Conservation (phyloP, 2,329 filamentous ascomycete genomes). For the Venturia carpophila region DNA sequence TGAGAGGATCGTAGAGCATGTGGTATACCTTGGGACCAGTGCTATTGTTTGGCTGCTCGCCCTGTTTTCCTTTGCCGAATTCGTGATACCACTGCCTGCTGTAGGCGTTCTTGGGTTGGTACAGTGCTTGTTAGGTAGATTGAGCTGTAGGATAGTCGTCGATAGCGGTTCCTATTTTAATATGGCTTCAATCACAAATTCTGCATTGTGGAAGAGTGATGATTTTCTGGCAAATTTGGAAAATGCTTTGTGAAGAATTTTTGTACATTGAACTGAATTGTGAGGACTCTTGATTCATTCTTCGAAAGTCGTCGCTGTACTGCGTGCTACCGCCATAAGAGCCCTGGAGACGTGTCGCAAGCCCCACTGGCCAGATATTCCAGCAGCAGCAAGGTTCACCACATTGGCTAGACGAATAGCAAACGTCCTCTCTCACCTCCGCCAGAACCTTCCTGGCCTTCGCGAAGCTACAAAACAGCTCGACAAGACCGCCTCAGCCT, state of each 20-base stretch:
- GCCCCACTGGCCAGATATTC: not conserved
- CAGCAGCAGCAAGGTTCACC: not conserved
- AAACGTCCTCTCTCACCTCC: slow-evolving; percentile 13
- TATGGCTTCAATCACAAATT: not conserved
- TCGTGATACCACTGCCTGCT: not conserved
- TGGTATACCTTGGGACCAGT: not conserved
- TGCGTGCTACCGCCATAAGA: not conserved
- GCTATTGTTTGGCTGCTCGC: not conserved
- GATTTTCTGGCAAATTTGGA: too few species aligned
- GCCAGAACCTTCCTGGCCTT: slow-evolving; percentile 8
- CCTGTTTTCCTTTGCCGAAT: not conserved
- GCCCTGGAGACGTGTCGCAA: not conserved
- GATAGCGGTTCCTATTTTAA: not conserved
- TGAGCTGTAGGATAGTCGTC: not conserved
- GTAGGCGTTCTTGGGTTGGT: not conserved
- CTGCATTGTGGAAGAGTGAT: too few species aligned
- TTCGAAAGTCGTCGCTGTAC: not conserved
- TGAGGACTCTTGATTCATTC: not conserved
- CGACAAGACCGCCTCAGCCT: slow-evolving; percentile 1
- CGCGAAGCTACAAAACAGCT: not conserved
- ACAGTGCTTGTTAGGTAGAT: not conserved
- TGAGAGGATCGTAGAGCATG: not conserved
- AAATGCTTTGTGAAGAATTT: too few species aligned
- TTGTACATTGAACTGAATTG: too few species aligned
- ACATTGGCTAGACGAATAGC: slow-evolving; percentile 8